Evolutionary conservation across 768 basidiomycete species (phyloP), one percentile per base, ranked within the genome.

Genomic region (Boletellus ananas): DNA sequence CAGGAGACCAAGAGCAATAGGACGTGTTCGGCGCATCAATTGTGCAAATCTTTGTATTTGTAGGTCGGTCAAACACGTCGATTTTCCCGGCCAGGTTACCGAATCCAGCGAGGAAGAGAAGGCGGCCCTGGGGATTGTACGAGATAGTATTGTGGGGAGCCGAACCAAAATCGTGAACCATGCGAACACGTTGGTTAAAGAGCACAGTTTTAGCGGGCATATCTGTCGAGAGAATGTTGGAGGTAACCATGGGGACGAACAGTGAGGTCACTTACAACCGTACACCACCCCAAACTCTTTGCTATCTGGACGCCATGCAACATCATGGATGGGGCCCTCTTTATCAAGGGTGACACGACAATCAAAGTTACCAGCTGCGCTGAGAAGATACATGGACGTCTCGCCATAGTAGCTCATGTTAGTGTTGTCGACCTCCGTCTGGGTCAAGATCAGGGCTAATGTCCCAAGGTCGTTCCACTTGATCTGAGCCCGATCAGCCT

Each of bases 381-480:
- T 93, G 54, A 98, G 80, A 13, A 97, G 78, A 71, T 95, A 97
- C 62, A 99, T 74, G 45, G 91, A 90, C 3, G 94, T 96, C 74
- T 98, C 95, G 47, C 96, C 96, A 58, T 98, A 99, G 69, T 99
- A 99, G 61, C 87, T 94, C 79, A 90, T 96, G 69, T 95, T 95
- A 40, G 90, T 87, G 65, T 90, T 91, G 64, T 99, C 95, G 46
- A 97, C 94, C 61, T 99, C 96, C 4, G 94, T 95, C 63, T 94
- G 92, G 0, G 95, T 94, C 34, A 97, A 71, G 52, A 97, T 79
- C 48, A 99, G 74, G 2, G 94, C 87, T 62, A 91, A 90, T 0
- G 94, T 95, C 17, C 95, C 96, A 16, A 94, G 80, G 8, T 81
- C 83, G 63, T 97, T 98, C 95, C 95, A 99, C 71, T 97, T 97